Percentiles rank a stretch among this genome's conserved stretches.
phyloP scores from a whole-genome alignment of 371 early-diverging fungal species.

The Mucor saturninus region DNA sequence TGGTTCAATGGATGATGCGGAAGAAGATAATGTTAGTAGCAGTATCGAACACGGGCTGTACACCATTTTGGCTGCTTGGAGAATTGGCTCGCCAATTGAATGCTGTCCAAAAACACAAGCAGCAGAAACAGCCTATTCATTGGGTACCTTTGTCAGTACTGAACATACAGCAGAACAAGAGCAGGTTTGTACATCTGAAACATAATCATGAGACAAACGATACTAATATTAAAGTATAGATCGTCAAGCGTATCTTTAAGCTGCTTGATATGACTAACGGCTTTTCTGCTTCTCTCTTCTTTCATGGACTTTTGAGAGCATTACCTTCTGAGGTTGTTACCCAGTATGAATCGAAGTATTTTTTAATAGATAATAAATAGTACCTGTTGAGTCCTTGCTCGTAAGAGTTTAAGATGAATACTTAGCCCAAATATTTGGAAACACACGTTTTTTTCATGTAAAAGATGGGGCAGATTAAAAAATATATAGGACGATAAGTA shows the following conservation, averaged over 20 bases:
- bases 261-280: conserved; percentile 11
- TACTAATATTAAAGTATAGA: conserved; percentile 13
- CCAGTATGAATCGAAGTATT: not conserved
- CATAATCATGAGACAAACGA: not conserved
- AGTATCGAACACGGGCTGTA: conserved; percentile 17
- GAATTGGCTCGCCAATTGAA: not conserved
- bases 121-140: conserved; percentile 23
- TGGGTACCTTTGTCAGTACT: conserved; percentile 19
- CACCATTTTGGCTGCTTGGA: conserved; percentile 10
- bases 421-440: no score
- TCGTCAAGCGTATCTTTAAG: conserved; percentile 37
- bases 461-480: no score
- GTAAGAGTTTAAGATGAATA: no score
- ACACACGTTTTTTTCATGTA: no score
- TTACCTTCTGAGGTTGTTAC: not conserved
- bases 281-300: not conserved
- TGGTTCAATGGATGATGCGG: conserved; percentile 5
- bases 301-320: not conserved
- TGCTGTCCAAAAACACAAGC: not conserved
- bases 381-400: no score
- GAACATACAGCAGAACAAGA: conserved; percentile 27
- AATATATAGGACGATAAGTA: no score
- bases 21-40: not conserved
- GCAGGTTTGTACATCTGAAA: conserved; percentile 27
- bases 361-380: not conserved